Base-by-base conservation (phyloP, 768 basidiomycete genomes). In the Trametopsis cervina region DNA sequence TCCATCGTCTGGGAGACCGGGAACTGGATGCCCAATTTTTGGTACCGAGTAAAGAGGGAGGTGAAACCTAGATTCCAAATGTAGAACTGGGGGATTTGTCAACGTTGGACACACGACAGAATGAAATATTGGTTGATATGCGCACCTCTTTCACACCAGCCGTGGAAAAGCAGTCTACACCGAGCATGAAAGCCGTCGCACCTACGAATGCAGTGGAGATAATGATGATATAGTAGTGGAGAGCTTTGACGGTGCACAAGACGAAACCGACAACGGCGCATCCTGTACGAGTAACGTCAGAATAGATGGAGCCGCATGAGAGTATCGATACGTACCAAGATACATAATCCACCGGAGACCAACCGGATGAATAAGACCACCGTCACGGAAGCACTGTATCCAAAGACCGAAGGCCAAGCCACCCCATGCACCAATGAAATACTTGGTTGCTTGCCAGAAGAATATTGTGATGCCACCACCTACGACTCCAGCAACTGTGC, bases 1-100 rank as follows among this genome's bases (percentile, higher is more conserved):
- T 89, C 76, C 90, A 94, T 95, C 6, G 83, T 83, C 61, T 93
- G 91, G 4, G 86, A 77, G 44, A 94, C 80, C 24, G 92, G 90
- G 60, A 88, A 94, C 43, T 76, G 67, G 49, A 88, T 87, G 51
- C 76, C 71, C 57, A 81, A 75, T 44, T 69, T 66, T 18, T 73
- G 68, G 56, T 82, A 92, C 57, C 86, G 88, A 9, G 87, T 81
- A 65, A 93, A 97, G 23, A 97, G 67, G 4, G 69, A 58, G 2
- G 69, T 74, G 68, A 93, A 96, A 35, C 95, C 95, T 44, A 98
- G 71, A 63, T 96, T 98, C 83, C 88, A 96, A 43, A 96, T 72
- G 67, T 96, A 97, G 68, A 96, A 96, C 89, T 95, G 52, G 27
- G 44, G 35, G 42, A 57, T 36, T 45, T 42, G 54, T 40, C 49